Conservation (phyloP, 345 rosid species). For the Eucalyptus viminalis region DNA sequence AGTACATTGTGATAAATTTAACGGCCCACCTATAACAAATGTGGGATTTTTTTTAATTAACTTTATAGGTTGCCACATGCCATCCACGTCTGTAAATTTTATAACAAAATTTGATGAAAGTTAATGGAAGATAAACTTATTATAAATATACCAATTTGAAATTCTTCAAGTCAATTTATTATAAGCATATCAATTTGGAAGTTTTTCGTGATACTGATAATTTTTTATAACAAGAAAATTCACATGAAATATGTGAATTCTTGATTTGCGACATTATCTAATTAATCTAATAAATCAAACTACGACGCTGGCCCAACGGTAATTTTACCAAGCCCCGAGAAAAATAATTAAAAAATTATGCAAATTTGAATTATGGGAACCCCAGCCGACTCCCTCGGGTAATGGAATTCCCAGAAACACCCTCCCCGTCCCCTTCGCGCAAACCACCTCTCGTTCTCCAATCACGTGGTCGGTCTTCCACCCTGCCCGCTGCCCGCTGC, state of each 20-base stretch:
- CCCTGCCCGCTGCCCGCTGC: conserved; percentile 2
- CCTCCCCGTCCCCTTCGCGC: background rate
- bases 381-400: background rate
- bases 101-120: accelerated
- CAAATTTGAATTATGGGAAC: background rate
- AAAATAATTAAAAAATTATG: background rate
- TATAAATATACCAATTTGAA: accelerated
- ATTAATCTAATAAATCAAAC: background rate
- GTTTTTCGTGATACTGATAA: accelerated
- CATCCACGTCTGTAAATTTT: accelerated
- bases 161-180: too few species aligned
- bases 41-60: accelerated
- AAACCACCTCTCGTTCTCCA: background rate
- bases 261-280: background rate
- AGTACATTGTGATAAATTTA: too few species aligned
- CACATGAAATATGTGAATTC: background rate
- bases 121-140: accelerated
- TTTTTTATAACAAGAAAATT: background rate
- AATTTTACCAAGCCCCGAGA: background rate
- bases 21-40: too few species aligned
- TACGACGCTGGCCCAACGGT: background rate
- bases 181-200: too few species aligned
- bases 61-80: background rate
- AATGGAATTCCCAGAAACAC: background rate
- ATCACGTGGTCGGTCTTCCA: conserved; percentile 15